These are phyloP conservation scores for Marchantia paleacea DNA, from an alignment of 225 moss, liverwort and hornwort genomes.

Conservation along the genomic window DNA sequence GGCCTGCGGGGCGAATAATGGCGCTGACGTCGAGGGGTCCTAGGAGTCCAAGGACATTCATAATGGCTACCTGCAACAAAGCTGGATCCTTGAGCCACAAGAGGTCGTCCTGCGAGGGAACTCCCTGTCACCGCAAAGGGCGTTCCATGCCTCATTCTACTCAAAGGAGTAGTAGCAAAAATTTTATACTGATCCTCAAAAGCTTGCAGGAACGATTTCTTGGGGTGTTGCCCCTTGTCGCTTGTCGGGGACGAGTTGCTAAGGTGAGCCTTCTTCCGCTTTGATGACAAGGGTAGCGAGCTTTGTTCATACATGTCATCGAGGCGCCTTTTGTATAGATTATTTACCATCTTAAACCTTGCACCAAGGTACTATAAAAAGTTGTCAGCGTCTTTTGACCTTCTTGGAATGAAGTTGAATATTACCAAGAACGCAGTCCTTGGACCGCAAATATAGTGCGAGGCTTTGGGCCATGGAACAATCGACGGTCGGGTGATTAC, in stretches of 20 bases:
- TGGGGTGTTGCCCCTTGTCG: not conserved
- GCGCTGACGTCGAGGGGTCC: constrained; percentile 11
- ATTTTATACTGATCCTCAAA: not conserved
- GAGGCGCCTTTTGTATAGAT: constrained; percentile 16
- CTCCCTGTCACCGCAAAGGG: not conserved
- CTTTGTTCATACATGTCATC: constrained; percentile 24
- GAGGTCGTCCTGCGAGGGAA: not conserved
- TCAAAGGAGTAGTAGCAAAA: not conserved
- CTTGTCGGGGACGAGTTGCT: not conserved
- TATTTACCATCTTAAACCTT: constrained; percentile 24
- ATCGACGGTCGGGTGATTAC: not conserved
- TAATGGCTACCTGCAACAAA: not conserved
- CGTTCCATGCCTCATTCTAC: not conserved
- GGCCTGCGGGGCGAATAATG: not conserved
- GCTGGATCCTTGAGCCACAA: not conserved
- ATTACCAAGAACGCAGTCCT: not conserved
- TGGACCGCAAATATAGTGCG: not conserved
- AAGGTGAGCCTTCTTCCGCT: not conserved
- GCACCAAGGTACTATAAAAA: not conserved
- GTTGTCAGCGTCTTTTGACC: constrained; percentile 17
- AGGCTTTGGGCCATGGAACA: constrained; percentile 14
- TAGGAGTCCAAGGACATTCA: not conserved
- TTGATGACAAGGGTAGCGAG: constrained; percentile 10
- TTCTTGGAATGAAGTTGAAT: constrained; percentile 1
- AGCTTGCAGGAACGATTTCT: not conserved